A percentile compares a stretch with the other conserved stretches of the same genome.
Evolutionary conservation across 1,284 basidiomycete genomes (phyloP).

Genomic region (Naganishia sp.): DNA sequence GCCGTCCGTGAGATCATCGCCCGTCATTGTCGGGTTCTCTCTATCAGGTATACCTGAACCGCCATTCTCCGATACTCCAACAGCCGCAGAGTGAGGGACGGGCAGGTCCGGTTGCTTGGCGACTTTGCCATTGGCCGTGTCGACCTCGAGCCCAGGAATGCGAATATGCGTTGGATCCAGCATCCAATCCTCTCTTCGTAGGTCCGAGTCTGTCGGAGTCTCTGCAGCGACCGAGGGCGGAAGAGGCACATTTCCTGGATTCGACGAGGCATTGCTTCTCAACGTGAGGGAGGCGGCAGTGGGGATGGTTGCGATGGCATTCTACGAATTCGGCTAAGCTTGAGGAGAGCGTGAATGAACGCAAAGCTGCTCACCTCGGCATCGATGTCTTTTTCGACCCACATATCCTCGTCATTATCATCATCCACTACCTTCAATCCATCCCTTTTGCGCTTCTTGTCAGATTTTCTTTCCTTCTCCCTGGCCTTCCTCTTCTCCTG

Average conservation of each 20-base stretch:
- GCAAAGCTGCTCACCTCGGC: constrained; percentile 61
- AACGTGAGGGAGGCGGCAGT: constrained; percentile 71
- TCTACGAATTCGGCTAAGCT: constrained; percentile 25
- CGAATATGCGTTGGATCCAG: constrained; percentile 57
- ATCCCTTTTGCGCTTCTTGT: constrained; percentile 27
- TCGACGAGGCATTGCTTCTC: constrained; percentile 61
- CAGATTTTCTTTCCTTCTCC: constrained; percentile 37
- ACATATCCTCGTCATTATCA: constrained; percentile 69
- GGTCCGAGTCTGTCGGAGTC: constrained; percentile 27
- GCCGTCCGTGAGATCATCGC: constrained; percentile 61
- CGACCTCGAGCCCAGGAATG: constrained; percentile 14
- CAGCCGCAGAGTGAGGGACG: constrained; percentile 36
- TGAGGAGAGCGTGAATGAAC: not conserved
- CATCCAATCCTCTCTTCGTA: constrained; percentile 83
- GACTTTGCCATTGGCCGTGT: constrained; percentile 16
- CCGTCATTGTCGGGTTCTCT: constrained; percentile 50
- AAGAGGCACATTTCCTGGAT: constrained; percentile 56
- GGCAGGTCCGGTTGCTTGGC: constrained; percentile 34
- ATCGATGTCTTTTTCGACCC: constrained; percentile 84
- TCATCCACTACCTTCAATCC: constrained; percentile 63
- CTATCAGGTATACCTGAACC: constrained; percentile 12
- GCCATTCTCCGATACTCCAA: constrained; percentile 40
- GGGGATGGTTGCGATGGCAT: constrained; percentile 62
- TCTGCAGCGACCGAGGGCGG: constrained; percentile 61
- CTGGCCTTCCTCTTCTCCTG: constrained; percentile 43